A percentile compares a stretch with the other conserved stretches of the same genome.
Evolutionary conservation across 202 grass and related monocot genomes (phyloP).

Genomic region (Zoysia matrella): DNA sequence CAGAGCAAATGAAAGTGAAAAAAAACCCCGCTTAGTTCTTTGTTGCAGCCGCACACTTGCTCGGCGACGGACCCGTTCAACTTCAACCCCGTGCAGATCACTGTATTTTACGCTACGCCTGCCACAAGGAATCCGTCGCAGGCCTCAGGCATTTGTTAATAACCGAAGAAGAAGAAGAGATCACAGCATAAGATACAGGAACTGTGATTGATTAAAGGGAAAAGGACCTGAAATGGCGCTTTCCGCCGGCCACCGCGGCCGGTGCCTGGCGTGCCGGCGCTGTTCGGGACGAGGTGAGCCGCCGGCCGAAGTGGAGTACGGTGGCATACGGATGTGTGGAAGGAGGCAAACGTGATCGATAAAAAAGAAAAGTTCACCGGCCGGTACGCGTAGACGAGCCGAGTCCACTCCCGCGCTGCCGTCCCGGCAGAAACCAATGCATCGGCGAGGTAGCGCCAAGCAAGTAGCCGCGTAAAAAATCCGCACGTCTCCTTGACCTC

Average conservation of each 20-base stretch:
- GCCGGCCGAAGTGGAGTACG: background rate
- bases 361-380: background rate
- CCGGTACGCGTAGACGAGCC: constrained; percentile 22
- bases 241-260: too few species aligned
- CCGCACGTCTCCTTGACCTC: constrained; percentile 39
- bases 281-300: background rate
- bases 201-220: too few species aligned
- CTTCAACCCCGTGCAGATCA: background rate
- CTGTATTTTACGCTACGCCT: background rate
- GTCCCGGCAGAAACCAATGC: constrained; percentile 31
- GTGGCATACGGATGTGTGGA: background rate
- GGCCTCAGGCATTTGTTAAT: background rate
- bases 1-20: background rate
- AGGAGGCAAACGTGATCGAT: background rate
- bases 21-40: background rate
- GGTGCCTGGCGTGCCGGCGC: background rate
- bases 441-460: background rate
- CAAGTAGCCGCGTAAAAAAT: constrained; percentile 10
- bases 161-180: background rate
- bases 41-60: background rate
- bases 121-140: background rate
- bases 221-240: too few species aligned
- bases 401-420: constrained; percentile 40
- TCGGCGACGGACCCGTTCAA: background rate
- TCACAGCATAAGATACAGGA: background rate